phyloP scores from a whole-genome alignment of 768 basidiomycete species.

The Trichaptum fuscoviolaceum region DNA sequence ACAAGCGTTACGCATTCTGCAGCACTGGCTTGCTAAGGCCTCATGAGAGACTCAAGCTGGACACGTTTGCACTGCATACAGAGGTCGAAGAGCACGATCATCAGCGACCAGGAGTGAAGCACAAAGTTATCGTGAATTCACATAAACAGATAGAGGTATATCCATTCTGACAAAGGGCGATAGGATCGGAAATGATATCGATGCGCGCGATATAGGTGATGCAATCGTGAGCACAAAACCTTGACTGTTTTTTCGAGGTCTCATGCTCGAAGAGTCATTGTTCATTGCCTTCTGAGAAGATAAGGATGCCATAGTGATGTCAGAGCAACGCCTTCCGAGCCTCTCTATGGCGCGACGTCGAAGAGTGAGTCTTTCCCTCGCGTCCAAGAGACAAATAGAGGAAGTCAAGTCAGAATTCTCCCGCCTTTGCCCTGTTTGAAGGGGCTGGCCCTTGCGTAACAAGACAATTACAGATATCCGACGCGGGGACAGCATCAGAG shows the following conservation, averaged over 20 bases:
- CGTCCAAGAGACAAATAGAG: background rate
- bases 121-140: background rate
- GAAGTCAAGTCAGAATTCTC: background rate
- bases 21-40: background rate
- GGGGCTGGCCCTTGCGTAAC: background rate
- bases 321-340: background rate
- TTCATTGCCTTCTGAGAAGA: background rate
- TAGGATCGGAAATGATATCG: slow-evolving; percentile 1
- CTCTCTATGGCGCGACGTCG: no score
- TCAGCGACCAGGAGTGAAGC: background rate
- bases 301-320: background rate
- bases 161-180: background rate
- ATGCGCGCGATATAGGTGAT: background rate
- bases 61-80: background rate
- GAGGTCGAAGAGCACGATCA: background rate
- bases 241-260: background rate
- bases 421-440: slow-evolving; percentile 1
- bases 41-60: no score
- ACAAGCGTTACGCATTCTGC: background rate
- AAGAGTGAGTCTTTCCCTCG: background rate
- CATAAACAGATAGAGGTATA: background rate
- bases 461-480: background rate
- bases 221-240: background rate
- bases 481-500: no score
- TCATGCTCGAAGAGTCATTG: background rate